Conservation (phyloP, 2,329 filamentous ascomycete genomes). For the Ampelomyces quisqualis region DNA sequence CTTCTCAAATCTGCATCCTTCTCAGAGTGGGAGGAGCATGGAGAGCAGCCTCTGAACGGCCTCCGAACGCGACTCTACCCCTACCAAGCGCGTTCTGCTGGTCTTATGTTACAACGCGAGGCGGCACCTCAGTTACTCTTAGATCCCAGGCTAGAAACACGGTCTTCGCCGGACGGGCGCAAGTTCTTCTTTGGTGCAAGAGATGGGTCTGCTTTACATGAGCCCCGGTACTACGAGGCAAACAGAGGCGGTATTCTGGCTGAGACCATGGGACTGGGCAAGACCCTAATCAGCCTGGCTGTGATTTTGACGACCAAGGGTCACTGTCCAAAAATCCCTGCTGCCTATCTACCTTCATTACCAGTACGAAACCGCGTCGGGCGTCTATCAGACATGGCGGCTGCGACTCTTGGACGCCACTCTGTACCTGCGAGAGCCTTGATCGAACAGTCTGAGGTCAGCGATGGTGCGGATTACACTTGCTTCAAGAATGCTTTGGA, state of each 20-base stretch:
- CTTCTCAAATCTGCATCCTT: conserved; percentile 50
- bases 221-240: conserved; percentile 72
- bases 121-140: conserved; percentile 61
- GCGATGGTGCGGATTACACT: conserved; percentile 37
- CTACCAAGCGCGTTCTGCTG: conserved; percentile 79
- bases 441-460: conserved; percentile 55
- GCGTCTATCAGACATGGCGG: conserved; percentile 73
- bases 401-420: conserved; percentile 65
- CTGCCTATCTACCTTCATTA: conserved; percentile 55
- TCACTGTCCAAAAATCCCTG: conserved; percentile 66
- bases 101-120: conserved; percentile 82
- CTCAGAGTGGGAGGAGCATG: conserved; percentile 35
- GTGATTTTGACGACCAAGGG: conserved; percentile 72
- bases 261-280: conserved; percentile 77
- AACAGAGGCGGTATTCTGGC: conserved; percentile 75
- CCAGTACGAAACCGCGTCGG: conserved; percentile 54
- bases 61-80: conserved; percentile 67
- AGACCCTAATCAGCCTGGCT: conserved; percentile 80
- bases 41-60: conserved; percentile 50
- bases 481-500: conserved; percentile 28
- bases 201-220: conserved; percentile 60
- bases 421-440: conserved; percentile 70
- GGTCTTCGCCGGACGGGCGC: conserved; percentile 61
- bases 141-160: conserved; percentile 70
- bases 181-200: conserved; percentile 71